These are phyloP conservation scores for Kodamaea alishanica DNA, from an alignment of 1,139 yeast genomes.

Conservation along the genomic window DNA sequence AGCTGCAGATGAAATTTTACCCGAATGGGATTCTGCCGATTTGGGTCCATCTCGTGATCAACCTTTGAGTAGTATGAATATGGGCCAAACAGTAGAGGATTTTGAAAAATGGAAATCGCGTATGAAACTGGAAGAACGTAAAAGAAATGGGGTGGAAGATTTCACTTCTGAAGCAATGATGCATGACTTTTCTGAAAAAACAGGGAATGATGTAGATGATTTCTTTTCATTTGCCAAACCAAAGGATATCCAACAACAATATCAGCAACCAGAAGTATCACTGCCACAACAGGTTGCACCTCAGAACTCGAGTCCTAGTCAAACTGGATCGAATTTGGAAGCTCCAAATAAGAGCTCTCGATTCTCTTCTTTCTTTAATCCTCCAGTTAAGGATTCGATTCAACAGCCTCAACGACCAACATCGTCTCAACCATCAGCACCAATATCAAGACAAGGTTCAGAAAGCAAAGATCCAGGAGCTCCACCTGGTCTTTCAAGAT, in stretches of 20 bases:
- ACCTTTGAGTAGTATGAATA: slow-evolving; percentile 27
- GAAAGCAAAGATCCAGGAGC: slow-evolving; percentile 1
- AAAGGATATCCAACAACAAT: slow-evolving; percentile 8
- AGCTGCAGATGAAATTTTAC: slow-evolving; percentile 42
- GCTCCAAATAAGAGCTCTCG: slow-evolving; percentile 36
- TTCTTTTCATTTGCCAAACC: slow-evolving; percentile 49
- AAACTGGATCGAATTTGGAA: slow-evolving; percentile 8
- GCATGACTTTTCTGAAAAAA: slow-evolving; percentile 16
- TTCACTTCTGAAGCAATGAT: slow-evolving; percentile 1
- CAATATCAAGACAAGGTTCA: slow-evolving; percentile 1
- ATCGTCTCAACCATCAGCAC: not conserved
- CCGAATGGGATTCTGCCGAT: slow-evolving; percentile 51
- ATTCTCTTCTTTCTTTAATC: slow-evolving; percentile 45
- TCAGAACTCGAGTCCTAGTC: slow-evolving; percentile 10
- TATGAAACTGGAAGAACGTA: slow-evolving; percentile 55
- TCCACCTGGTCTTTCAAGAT: slow-evolving; percentile 8
- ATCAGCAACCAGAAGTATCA: slow-evolving; percentile 3
- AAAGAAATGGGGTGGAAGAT: slow-evolving; percentile 40
- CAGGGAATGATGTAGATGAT: slow-evolving; percentile 49
- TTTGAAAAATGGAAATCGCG: slow-evolving; percentile 68
- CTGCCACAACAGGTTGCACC: slow-evolving; percentile 1
- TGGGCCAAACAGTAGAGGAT: slow-evolving; percentile 64
- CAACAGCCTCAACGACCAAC: slow-evolving; percentile 2
- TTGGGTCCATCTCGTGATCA: slow-evolving; percentile 21
- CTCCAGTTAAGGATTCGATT: slow-evolving; percentile 14